phyloP scores from a whole-genome alignment of 768 basidiomycete species.

The Crepidotus variabilis region DNA sequence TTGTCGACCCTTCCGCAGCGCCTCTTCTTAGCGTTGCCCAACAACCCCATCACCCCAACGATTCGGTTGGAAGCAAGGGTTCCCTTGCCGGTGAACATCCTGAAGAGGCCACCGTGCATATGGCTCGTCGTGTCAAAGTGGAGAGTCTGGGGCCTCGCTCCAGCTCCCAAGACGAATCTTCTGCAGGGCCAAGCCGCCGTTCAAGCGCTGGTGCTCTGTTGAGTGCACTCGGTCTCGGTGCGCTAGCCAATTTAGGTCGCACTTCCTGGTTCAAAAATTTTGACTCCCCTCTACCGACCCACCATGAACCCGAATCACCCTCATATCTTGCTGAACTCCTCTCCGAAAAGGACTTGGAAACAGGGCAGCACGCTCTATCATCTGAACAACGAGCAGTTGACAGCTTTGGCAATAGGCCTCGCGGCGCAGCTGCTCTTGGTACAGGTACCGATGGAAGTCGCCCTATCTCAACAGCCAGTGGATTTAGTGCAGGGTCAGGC shows the following conservation, averaged over 20 bases:
- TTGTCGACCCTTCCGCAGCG: constrained; percentile 27
- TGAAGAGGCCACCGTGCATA: constrained; percentile 47
- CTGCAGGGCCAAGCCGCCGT: constrained; percentile 15
- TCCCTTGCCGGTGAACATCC: constrained; percentile 19
- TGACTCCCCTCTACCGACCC: constrained; percentile 19
- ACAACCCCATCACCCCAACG: constrained; percentile 10
- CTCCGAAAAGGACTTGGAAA: constrained; percentile 46
- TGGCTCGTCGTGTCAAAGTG: constrained; percentile 46
- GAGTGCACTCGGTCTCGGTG: constrained; percentile 42
- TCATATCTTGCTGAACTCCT: constrained; percentile 19
- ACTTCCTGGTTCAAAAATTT: constrained; percentile 57
- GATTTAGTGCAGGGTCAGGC: constrained; percentile 47
- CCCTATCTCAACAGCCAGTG: constrained; percentile 57
- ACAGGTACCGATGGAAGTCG: constrained; percentile 38
- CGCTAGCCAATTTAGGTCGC: constrained; percentile 44
- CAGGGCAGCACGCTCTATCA: constrained; percentile 34
- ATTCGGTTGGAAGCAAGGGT: not conserved
- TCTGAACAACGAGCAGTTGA: constrained; percentile 20
- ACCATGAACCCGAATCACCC: constrained; percentile 16
- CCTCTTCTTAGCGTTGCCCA: constrained; percentile 16
- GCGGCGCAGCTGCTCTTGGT: constrained; percentile 22
- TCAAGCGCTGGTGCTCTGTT: constrained; percentile 20
- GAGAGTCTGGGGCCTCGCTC: constrained; percentile 32
- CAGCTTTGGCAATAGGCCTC: constrained; percentile 18
- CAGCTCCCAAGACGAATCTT: constrained; percentile 12